These are phyloP conservation scores for Aspergillus nanangensis DNA, from an alignment of 495 filamentous ascomycete genomes.

Conservation along the genomic window DNA sequence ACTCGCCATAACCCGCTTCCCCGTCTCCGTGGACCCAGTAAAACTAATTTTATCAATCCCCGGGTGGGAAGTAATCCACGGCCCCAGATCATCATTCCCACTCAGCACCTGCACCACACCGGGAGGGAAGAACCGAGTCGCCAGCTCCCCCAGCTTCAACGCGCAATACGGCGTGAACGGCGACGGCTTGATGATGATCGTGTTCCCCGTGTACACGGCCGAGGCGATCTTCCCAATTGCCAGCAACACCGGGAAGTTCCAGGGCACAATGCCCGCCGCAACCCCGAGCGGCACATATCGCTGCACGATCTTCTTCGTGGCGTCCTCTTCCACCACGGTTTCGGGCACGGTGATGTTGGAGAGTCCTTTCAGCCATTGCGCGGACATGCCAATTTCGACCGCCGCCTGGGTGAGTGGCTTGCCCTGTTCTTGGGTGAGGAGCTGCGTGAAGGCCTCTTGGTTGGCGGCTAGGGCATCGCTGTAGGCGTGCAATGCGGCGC, in stretches of 20 bases:
- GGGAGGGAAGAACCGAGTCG: conserved; percentile 54
- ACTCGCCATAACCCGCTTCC: conserved; percentile 57
- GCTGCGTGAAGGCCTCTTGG: conserved; percentile 38
- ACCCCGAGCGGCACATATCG: conserved; percentile 59
- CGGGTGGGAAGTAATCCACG: conserved; percentile 52
- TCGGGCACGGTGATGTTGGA: conserved; percentile 18
- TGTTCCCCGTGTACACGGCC: conserved; percentile 55
- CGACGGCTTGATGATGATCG: conserved; percentile 56
- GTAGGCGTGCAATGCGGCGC: conserved; percentile 49
- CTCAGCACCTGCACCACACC: conserved; percentile 65
- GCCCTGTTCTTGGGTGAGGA: conserved; percentile 53
- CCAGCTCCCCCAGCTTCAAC: conserved; percentile 61
- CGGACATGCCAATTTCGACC: conserved; percentile 21
- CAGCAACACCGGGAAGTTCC: conserved; percentile 58
- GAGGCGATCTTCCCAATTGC: conserved; percentile 53
- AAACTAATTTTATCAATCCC: conserved; percentile 66
- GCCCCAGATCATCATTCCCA: conserved; percentile 61
- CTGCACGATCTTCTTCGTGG: conserved; percentile 38
- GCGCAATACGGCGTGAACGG: conserved; percentile 68
- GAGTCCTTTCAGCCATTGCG: conserved; percentile 18
- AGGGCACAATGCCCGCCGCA: conserved; percentile 56
- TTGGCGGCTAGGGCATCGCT: conserved; percentile 43
- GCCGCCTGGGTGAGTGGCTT: conserved; percentile 41
- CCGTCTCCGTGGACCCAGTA: conserved; percentile 61
- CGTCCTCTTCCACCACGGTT: conserved; percentile 43